Conservation (phyloP, 768 basidiomycete species). For the Gloeostereum incarnatum region DNA sequence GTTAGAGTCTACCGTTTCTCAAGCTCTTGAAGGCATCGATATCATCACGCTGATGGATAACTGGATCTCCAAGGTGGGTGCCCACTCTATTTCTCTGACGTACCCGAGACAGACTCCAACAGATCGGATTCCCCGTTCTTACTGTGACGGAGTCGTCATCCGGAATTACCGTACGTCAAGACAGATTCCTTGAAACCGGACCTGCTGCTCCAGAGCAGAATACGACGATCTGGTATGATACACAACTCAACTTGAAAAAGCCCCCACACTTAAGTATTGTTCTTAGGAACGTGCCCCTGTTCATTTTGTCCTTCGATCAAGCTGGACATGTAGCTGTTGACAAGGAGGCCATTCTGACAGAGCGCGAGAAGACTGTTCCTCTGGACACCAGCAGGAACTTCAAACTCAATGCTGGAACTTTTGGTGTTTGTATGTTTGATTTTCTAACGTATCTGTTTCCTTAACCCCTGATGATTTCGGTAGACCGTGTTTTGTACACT, state of each 20-base stretch:
- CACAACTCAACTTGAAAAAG: not conserved
- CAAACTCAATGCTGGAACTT: conserved; percentile 69
- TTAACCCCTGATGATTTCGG: conserved; percentile 4
- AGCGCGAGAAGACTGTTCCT: conserved; percentile 41
- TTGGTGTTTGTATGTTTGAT: conserved; percentile 50
- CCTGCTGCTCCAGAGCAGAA: conserved; percentile 55
- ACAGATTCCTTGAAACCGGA: conserved; percentile 67
- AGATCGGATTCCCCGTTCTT: conserved; percentile 69
- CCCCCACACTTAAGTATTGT: not conserved
- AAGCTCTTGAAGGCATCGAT: conserved; percentile 30
- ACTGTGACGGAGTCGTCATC: conserved; percentile 49
- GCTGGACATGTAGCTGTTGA: conserved; percentile 39
- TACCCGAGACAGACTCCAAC: no score
- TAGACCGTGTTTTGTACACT: conserved; percentile 60
- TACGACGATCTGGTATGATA: conserved; percentile 50
- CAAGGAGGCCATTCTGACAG: conserved; percentile 39
- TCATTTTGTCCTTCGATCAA: conserved; percentile 37
- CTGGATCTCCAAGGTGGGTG: conserved; percentile 52
- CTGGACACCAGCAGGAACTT: conserved; percentile 48
- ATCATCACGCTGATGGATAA: conserved; percentile 58
- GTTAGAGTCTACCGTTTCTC: not conserved
- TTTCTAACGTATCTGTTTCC: conserved; percentile 2
- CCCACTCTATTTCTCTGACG: no score
- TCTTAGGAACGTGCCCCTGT: conserved; percentile 50
- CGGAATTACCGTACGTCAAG: conserved; percentile 55